Base-by-base conservation (phyloP, 2,329 filamentous ascomycete species). In the Sclerotinia subarctica region DNA sequence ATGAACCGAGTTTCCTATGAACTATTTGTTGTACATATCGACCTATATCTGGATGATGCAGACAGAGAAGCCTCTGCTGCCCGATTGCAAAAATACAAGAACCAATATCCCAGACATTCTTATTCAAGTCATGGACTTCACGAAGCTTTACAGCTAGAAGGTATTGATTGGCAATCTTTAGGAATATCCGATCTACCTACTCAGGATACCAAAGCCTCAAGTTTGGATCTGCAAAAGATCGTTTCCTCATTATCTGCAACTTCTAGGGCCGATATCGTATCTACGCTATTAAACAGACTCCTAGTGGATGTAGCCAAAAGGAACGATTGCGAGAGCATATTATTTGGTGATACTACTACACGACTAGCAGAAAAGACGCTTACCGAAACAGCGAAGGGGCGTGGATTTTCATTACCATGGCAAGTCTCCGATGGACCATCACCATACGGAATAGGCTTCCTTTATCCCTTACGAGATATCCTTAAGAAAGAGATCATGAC, bases 321-420 rank as follows among this genome's bases (percentile, higher is more conserved):
- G 21, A 80, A 84, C 38, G 80, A 76, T 17, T 95, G 89, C 77
- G 86, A 90, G 71, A 88, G 88, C 17, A 84, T 98, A 53, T 80
- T 98, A 1, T 90, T 95, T 78, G 94, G 92, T 29, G 89, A 94
- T 79, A 96, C 88, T 72, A 97, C 95, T 26, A 97, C 93, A 6
- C 87, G 89, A 21, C 87, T 99, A 42, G 94, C 95, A 5, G 92
- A 94, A 73, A 88, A 92, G 75, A 92, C 93, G 0, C 86, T 99
- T 19, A 84, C 92, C 8, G 92, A 95, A 79, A 93, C 94, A 2
- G 93, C 94, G 32, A 97, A 97, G 79, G 95, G 95, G 1, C 86
- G 94, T 60, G 95, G 94, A 0, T 93, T 90, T 73, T 87, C 90
- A 5, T 80, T 98, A 26, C 92, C 94, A 0, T 94, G 90, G 88